Percentiles rank a stretch among this genome's conserved stretches.
These are phyloP conservation scores for Leptodontidium sp. DNA, from an alignment of 2,329 filamentous ascomycete species.

Conservation along the genomic window DNA sequence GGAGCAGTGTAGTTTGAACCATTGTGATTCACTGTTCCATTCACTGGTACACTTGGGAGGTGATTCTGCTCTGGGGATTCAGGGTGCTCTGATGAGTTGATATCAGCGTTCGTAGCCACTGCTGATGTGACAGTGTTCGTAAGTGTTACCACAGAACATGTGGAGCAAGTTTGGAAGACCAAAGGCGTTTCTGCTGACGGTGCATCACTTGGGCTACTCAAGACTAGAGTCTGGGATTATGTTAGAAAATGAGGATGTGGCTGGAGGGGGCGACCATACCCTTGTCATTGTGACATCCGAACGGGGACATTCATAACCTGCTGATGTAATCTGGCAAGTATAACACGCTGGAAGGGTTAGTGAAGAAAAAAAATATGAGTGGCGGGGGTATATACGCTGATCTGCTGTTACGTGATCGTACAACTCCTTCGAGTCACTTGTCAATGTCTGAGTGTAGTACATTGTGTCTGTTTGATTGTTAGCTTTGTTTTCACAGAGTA, in stretches of 20 bases:
- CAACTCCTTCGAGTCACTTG: constrained; percentile 16
- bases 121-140: too few relatives aligned
- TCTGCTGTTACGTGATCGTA: constrained; percentile 18
- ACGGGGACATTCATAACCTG: constrained; percentile 22
- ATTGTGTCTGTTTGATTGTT: constrained; percentile 21
- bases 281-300: constrained; percentile 29
- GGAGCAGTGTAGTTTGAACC: neutral
- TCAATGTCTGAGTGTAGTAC: constrained; percentile 27
- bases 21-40: neutral
- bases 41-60: neutral
- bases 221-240: constrained; percentile 12
- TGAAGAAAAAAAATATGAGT: neutral
- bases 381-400: constrained; percentile 18
- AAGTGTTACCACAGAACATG: constrained; percentile 19
- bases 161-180: constrained; percentile 23
- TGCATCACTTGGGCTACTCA: constrained; percentile 8
- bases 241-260: neutral
- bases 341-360: constrained; percentile 25
- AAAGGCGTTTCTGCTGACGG: constrained; percentile 9
- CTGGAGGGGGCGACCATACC: neutral
- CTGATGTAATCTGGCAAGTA: constrained; percentile 23
- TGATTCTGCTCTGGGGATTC: neutral
- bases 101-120: neutral
- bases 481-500: neutral
- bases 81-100: neutral